Conservation (phyloP, 2,329 filamentous ascomycete genomes). For the Stagonosporopsis cucurbitacearum region DNA sequence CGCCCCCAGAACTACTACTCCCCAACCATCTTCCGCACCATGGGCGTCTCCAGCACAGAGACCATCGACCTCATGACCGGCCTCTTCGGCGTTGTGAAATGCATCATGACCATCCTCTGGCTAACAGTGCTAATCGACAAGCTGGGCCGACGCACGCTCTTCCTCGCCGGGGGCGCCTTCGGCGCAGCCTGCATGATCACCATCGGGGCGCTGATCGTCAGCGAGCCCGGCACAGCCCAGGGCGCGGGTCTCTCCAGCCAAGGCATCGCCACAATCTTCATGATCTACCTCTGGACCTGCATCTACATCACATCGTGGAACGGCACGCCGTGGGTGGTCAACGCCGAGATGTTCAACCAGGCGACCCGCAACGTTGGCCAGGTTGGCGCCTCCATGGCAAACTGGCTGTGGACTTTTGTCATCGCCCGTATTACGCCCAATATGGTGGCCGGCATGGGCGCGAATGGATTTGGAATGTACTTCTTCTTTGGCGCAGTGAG, state of each 20-base stretch:
- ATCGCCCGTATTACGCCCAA: slow-evolving; percentile 72
- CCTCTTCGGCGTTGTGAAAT: slow-evolving; percentile 76
- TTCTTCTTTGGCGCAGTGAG: slow-evolving; percentile 59
- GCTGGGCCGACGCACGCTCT: slow-evolving; percentile 66
- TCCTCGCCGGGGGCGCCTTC: slow-evolving; percentile 68
- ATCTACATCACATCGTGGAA: slow-evolving; percentile 77
- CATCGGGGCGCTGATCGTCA: slow-evolving; percentile 66
- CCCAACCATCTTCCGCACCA: slow-evolving; percentile 70
- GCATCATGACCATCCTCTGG: slow-evolving; percentile 71
- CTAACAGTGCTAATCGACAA: slow-evolving; percentile 72
- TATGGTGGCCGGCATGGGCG: slow-evolving; percentile 61
- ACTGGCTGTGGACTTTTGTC: slow-evolving; percentile 77
- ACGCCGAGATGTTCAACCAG: slow-evolving; percentile 75
- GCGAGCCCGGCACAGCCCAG: slow-evolving; percentile 49
- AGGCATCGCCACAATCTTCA: slow-evolving; percentile 69
- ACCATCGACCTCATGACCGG: slow-evolving; percentile 72
- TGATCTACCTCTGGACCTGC: slow-evolving; percentile 77
- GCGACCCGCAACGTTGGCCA: slow-evolving; percentile 62
- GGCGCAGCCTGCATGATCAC: slow-evolving; percentile 70
- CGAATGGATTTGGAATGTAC: slow-evolving; percentile 47
- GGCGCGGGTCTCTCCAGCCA: slow-evolving; percentile 49
- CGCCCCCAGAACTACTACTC: slow-evolving; percentile 69
- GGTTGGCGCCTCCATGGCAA: slow-evolving; percentile 71
- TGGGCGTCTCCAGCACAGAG: slow-evolving; percentile 68
- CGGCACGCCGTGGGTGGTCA: slow-evolving; percentile 77